Conservation (phyloP, 306 rosid species). For the Vigna hirtella region DNA sequence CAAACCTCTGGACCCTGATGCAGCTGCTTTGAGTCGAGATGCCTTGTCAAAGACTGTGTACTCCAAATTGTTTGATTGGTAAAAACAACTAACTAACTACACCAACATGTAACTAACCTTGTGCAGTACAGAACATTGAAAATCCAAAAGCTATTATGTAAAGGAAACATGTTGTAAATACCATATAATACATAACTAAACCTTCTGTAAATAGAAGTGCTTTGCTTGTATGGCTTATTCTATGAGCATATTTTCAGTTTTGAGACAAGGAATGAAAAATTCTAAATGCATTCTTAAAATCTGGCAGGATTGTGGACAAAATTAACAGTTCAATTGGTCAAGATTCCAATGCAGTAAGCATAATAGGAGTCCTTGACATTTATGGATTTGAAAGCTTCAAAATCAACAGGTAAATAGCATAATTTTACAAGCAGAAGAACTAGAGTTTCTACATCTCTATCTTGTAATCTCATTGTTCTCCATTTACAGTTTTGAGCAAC, state of each 20-base stretch:
- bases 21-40: slow-evolving; percentile 82
- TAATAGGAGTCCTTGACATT: slow-evolving; percentile 92
- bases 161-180: neutral
- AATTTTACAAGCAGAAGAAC: slow-evolving; percentile 9
- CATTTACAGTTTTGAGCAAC: slow-evolving; percentile 80
- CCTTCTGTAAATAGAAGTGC: neutral
- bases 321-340: slow-evolving; percentile 91
- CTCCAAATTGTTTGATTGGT: slow-evolving; percentile 86
- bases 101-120: neutral
- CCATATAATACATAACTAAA: slow-evolving; percentile 17
- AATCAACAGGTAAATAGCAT: slow-evolving; percentile 67
- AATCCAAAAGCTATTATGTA: slow-evolving; percentile 3
- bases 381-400: slow-evolving; percentile 95
- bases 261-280: slow-evolving; percentile 36
- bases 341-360: slow-evolving; percentile 72
- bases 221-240: slow-evolving; percentile 23
- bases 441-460: slow-evolving; percentile 17
- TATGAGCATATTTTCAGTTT: neutral
- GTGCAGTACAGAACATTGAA: slow-evolving; percentile 28
- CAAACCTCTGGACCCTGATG: slow-evolving; percentile 70
- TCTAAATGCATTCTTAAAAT: slow-evolving; percentile 36
- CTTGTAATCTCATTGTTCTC: slow-evolving; percentile 29
- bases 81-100: slow-evolving; percentile 31
- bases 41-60: slow-evolving; percentile 85
- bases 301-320: slow-evolving; percentile 84